A percentile compares a stretch with the other conserved stretches of the same genome.
Conservation (phyloP, 139 green algal genomes). For the Pleodorina starrii region DNA sequence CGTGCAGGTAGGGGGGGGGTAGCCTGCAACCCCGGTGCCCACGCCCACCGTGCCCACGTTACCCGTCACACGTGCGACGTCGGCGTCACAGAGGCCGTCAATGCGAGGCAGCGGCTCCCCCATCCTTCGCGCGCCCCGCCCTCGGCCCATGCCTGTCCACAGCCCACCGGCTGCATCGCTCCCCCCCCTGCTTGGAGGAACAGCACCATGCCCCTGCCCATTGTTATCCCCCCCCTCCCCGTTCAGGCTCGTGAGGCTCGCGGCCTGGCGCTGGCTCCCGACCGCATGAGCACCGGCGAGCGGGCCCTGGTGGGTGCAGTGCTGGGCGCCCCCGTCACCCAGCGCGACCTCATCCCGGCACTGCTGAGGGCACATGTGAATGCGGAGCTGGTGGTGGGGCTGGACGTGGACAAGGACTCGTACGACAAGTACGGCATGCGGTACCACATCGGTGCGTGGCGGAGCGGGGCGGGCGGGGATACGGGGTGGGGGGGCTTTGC, state of each 20-base stretch:
- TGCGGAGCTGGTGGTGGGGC: slow-evolving; percentile 85
- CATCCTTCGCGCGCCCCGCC: too few species aligned
- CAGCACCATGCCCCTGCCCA: neutral
- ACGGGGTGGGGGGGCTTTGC: neutral
- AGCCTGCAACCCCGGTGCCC: too few species aligned
- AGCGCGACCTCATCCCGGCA: slow-evolving; percentile 73
- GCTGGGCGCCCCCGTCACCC: slow-evolving; percentile 68
- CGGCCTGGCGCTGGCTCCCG: slow-evolving; percentile 37
- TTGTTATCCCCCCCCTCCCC: too few species aligned
- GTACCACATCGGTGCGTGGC: slow-evolving; percentile 43
- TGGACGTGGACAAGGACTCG: slow-evolving; percentile 85
- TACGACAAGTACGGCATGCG: slow-evolving; percentile 85
- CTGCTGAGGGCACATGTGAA: slow-evolving; percentile 82
- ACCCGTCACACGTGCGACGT: too few species aligned
- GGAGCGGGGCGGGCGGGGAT: too few species aligned
- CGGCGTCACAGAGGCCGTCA: too few species aligned
- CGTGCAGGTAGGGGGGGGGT: slow-evolving; percentile 32
- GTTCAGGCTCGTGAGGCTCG: slow-evolving; percentile 32
- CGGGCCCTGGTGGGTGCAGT: slow-evolving; percentile 78
- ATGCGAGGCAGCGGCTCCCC: too few species aligned
- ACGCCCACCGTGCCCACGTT: too few species aligned
- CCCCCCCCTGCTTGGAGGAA: neutral
- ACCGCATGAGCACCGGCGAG: slow-evolving; percentile 68
- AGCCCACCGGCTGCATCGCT: neutral
- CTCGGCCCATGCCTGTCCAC: too few species aligned